These are phyloP conservation scores for Fusarium sp. DNA, from an alignment of 2,329 filamentous ascomycete genomes.

Conservation along the genomic window DNA sequence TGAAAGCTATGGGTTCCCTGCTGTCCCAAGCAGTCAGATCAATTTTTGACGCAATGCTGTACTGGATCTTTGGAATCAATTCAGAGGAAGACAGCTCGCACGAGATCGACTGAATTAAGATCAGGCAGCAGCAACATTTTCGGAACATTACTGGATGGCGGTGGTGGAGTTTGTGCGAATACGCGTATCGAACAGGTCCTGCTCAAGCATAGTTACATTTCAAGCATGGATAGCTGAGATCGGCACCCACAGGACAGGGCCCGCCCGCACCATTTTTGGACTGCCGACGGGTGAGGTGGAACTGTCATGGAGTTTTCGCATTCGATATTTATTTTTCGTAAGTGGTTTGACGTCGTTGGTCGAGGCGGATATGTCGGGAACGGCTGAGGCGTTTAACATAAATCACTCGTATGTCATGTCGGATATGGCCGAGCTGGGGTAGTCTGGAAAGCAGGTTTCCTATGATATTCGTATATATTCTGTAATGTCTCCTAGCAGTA, in stretches of 20 bases:
- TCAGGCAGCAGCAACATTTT: not conserved
- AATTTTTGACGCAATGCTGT: not conserved
- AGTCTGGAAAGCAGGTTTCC: not conserved
- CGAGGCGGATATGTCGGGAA: slow-evolving; percentile 16
- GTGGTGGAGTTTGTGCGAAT: not conserved
- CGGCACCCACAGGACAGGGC: slow-evolving; percentile 3
- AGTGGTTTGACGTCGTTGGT: slow-evolving; percentile 14
- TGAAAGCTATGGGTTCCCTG: not conserved
- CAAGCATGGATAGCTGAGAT: slow-evolving; percentile 1
- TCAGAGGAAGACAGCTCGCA: not conserved
- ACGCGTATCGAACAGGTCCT: not conserved
- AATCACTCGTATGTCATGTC: slow-evolving; percentile 24
- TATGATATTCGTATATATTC: not conserved
- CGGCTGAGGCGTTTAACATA: slow-evolving; percentile 10
- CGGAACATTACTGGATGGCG: not conserved
- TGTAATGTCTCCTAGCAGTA: not conserved
- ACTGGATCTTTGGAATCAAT: not conserved
- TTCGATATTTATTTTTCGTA: slow-evolving; percentile 23
- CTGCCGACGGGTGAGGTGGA: slow-evolving; percentile 6
- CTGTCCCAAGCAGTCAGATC: not conserved
- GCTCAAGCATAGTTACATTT: not conserved
- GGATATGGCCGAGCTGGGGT: not conserved
- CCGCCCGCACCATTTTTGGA: slow-evolving; percentile 8
- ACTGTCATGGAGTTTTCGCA: slow-evolving; percentile 26
- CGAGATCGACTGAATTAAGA: not conserved